Evolutionary conservation across 176 grass and related monocot genomes (phyloP), one percentile per base, ranked within the genome.

Genomic region (Triticum timopheevii): DNA sequence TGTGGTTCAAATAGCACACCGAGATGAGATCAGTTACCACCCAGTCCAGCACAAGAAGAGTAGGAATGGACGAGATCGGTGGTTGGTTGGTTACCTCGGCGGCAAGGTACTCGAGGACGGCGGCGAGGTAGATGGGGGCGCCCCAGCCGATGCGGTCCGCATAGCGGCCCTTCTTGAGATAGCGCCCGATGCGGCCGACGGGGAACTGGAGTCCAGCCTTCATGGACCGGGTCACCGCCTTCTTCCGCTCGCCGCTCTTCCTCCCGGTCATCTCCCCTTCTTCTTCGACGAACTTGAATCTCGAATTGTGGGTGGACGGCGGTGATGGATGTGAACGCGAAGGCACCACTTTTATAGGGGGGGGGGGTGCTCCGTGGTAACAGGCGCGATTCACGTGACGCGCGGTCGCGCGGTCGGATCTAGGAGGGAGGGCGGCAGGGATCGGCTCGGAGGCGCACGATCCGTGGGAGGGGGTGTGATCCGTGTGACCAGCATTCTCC

Each of bases 181-280:
- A 92, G 40, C 93, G 93, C 0, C 82, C 90, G 79, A 94, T 88
- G 40, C 93, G 93, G 0, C 87, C 90, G 79, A 94, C 88, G 38
- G 93, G 93, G 78, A 94, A 94, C 82, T 92, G 87, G 61, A 94
- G 93, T 4, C 90, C 90, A 12, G 93, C 93, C 79, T 90, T 94
- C 22, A 39, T 27, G 12, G 80, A 59, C 1, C 66, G 65, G 66
- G 47, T 17, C 33, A 34, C 56, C 34, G 11, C 56, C 56, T 79
- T 79, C 56, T 79, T 79, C 56, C 4, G 11, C 76, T 62, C 23
- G 16, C 13, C 45, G 8, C 17, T 25, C 34, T 59, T 59, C 56
- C 31, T 61, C 34, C 59, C 35, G 35, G 35, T 56, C 66, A 83
- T 83, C 65, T 24, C 9, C 5, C 27, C 17, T 2, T 19, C 30